Percentiles rank a stretch among this genome's conserved stretches.
These are phyloP conservation scores for Candida jianshihensis DNA, from an alignment of 805 yeast species.

Conservation along the genomic window DNA sequence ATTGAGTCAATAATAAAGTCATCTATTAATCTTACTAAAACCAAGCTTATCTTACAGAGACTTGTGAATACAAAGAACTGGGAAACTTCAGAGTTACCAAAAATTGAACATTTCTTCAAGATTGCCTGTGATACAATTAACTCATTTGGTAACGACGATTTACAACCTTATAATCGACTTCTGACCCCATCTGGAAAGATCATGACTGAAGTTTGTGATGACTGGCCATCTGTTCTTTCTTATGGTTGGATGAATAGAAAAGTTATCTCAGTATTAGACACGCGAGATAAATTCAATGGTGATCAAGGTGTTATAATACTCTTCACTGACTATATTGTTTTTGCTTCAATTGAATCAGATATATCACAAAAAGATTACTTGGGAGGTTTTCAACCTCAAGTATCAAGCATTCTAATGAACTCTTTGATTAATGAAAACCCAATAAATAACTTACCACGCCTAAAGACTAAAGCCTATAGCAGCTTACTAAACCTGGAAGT, in stretches of 20 bases:
- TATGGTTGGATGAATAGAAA: slow-evolving; percentile 85
- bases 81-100: slow-evolving; percentile 23
- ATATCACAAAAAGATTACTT: slow-evolving; percentile 13
- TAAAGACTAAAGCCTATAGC: slow-evolving; percentile 66
- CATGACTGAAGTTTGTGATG: slow-evolving; percentile 72
- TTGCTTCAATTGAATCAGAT: slow-evolving; percentile 41
- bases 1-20: slow-evolving; percentile 60
- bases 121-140: slow-evolving; percentile 62
- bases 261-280: slow-evolving; percentile 70
- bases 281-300: slow-evolving; percentile 27
- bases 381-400: slow-evolving; percentile 37
- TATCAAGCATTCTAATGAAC: slow-evolving; percentile 83
- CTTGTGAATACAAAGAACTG: slow-evolving; percentile 44
- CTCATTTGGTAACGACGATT: slow-evolving; percentile 63
- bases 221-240: slow-evolving; percentile 84
- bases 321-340: slow-evolving; percentile 73
- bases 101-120: slow-evolving; percentile 35
- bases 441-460: slow-evolving; percentile 56
- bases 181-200: slow-evolving; percentile 91
- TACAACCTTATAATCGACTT: slow-evolving; percentile 52
- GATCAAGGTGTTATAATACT: slow-evolving; percentile 56
- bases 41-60: slow-evolving; percentile 63
- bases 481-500: slow-evolving; percentile 49
- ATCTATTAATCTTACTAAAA: slow-evolving; percentile 61
- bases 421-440: slow-evolving; percentile 84